phyloP scores from a whole-genome alignment of 495 filamentous ascomycete species.

The Lophiostoma macrostomum region DNA sequence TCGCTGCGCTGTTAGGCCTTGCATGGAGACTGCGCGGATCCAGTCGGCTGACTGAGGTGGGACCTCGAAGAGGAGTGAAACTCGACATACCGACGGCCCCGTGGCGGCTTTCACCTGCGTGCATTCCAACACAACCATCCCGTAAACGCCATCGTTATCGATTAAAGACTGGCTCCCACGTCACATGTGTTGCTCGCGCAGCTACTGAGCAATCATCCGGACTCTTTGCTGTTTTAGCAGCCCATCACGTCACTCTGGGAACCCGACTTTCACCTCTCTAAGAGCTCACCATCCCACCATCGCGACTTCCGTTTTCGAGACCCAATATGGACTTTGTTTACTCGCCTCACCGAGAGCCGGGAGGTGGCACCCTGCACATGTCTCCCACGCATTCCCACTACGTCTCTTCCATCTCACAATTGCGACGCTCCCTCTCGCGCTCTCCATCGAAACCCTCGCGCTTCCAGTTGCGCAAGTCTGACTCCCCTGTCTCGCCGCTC shows the following conservation, averaged over 20 bases:
- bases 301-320: too few relatives aligned
- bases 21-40: conserved; percentile 20
- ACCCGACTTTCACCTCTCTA: not conserved
- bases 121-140: conserved; percentile 21
- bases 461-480: conserved; percentile 59
- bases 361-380: conserved; percentile 76
- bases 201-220: not conserved
- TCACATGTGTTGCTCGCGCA: conserved; percentile 3
- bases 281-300: conserved; percentile 6
- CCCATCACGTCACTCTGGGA: conserved; percentile 1
- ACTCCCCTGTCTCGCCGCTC: conserved; percentile 44
- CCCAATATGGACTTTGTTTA: conserved; percentile 41
- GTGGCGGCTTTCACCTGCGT: conserved; percentile 10
- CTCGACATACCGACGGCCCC: not conserved
- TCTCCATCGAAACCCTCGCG: conserved; percentile 76
- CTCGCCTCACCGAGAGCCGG: conserved; percentile 43
- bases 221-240: not conserved
- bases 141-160: conserved; percentile 31
- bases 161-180: conserved; percentile 10
- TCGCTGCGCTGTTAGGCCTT: conserved; percentile 14
- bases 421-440: conserved; percentile 79
- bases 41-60: conserved; percentile 23
- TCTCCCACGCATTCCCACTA: conserved; percentile 76
- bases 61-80: conserved; percentile 1
- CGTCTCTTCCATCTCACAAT: conserved; percentile 62